These are phyloP conservation scores for Alternaria solani DNA, from an alignment of 2,329 filamentous ascomycete genomes.

Conservation along the genomic window DNA sequence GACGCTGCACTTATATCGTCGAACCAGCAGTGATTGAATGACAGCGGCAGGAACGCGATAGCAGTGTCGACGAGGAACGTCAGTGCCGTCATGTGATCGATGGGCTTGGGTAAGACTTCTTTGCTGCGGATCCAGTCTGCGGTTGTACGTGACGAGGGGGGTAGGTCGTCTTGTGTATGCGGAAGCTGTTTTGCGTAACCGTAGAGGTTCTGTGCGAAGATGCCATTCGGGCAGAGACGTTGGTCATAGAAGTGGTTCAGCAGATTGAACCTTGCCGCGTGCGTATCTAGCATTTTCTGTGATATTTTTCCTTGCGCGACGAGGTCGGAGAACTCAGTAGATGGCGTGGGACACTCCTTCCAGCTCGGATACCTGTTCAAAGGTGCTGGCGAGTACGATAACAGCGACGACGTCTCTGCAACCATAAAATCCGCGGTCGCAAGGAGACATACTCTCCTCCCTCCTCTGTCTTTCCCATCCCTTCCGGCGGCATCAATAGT, in stretches of 20 bases:
- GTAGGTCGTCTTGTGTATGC: constrained; percentile 51
- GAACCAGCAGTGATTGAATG: constrained; percentile 55
- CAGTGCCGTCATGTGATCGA: constrained; percentile 51
- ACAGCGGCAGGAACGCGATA: constrained; percentile 56
- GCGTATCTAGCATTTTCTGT: constrained; percentile 26
- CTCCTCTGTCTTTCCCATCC: constrained; percentile 46
- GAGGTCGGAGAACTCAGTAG: neutral
- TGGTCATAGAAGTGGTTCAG: constrained; percentile 47
- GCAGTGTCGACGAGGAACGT: constrained; percentile 58
- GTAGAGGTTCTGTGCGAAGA: constrained; percentile 56
- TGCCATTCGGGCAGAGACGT: constrained; percentile 50
- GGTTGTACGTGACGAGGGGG: constrained; percentile 40
- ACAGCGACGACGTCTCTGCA: constrained; percentile 45
- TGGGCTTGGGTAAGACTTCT: constrained; percentile 21
- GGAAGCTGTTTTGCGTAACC: constrained; percentile 49
- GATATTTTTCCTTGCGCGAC: constrained; percentile 24
- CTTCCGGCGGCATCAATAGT: constrained; percentile 7
- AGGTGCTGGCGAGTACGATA: constrained; percentile 54
- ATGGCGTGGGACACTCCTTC: constrained; percentile 13
- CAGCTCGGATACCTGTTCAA: constrained; percentile 39
- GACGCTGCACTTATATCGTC: constrained; percentile 57
- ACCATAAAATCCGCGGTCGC: constrained; percentile 59
- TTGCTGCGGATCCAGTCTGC: constrained; percentile 55
- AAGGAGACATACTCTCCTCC: constrained; percentile 53
- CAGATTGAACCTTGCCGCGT: constrained; percentile 42